Base-by-base conservation (phyloP, 106 monocot species). In the Acanthochlamys bracteata region DNA sequence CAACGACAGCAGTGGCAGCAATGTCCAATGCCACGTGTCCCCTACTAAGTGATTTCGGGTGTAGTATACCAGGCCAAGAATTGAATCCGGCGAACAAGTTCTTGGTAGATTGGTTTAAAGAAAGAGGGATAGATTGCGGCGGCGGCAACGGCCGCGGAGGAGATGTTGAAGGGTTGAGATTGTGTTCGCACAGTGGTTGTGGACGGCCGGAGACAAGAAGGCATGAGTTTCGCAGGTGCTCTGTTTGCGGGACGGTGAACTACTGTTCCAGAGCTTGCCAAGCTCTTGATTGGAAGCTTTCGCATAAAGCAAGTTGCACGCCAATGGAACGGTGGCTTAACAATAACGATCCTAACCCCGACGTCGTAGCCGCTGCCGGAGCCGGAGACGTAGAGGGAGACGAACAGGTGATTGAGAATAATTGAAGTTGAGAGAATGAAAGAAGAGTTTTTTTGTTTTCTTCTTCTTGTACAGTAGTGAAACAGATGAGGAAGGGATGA, bases 241-340 rank as follows among this genome's bases (percentile, higher is more conserved):
- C 83, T 6, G 80, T 80, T 11, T 88, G 88, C 60, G 74, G 83
- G 17, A 55, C 56, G 8, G 86, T 72, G 10, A 82, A 73, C 70
- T 86, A 86, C 70, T 86, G 86, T 73, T 82, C 82, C 13, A 68
- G 86, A 24, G 86, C 82, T 20, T 86, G 86, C 66, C 86, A 86
- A 66, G 86, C 82, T 9, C 53, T 82, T 10, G 61, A 86, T 65
- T 86, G 86, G 86, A 79, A 76, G 80, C 39, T 78, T 9, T 53
- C 43, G 7, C 83, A 83, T 40, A 76, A 75, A 63, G 56, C 24
- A 4, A 56, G 65, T 53, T 83, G 83, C 76, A 21, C 41, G 3
- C 79, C 83, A 56, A 67, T 68, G 61, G 71, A 78, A 22, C 60
- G 64, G 13, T 70, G 74, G 82, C 62, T 52, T 23, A 39, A 40